Evolutionary conservation across 768 basidiomycete genomes (phyloP), one percentile per base, ranked within the genome.

Genomic region (Cyathus striatus): DNA sequence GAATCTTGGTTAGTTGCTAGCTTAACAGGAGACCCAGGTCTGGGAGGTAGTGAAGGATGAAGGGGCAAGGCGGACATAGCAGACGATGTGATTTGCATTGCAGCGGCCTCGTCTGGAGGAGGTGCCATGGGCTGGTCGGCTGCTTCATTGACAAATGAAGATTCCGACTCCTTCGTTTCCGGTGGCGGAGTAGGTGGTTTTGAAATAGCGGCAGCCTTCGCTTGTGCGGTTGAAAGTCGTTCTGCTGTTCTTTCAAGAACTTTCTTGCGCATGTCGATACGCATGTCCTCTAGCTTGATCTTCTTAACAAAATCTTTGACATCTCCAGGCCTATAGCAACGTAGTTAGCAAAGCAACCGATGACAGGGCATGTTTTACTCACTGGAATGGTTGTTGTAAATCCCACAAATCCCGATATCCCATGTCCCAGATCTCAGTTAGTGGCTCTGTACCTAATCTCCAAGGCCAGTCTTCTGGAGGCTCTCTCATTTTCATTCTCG

Each of bases 341-440:
- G 42, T 51, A 21, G 17, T 22, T 9, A 44, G 18, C 30, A 38
- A 12, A 40, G 53, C 22, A 46, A 46, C 27, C 13, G 30, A 14
- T 34, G 40, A 35, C 23, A 12, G 33, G 35, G 33, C 21, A 35
- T 52, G 39, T 49, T 74, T 9, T 36, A 18, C 35, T 59, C 53
- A 86, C 87, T 74, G 75, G 72, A 82, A 83, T 9, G 79, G 79
- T 44, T 68, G 75, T 55, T 84, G 69, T 21, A 90, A 59, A 58
- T 89, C 83, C 7, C 52, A 42, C 42, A 86, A 54, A 38, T 78
- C 77, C 47, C 78, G 67, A 54, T 83, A 90, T 13, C 89, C 88
- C 80, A 86, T 79, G 44, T 80, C 77, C 89, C 89, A 92, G 22
- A 89, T 84, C 47, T 89, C 86, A 2, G 85, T 86, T 56, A 90